Percentiles rank a stretch among this genome's conserved stretches.
Evolutionary conservation across 1,284 basidiomycete genomes (phyloP).

Genomic region (Leccinum ponderosum): DNA sequence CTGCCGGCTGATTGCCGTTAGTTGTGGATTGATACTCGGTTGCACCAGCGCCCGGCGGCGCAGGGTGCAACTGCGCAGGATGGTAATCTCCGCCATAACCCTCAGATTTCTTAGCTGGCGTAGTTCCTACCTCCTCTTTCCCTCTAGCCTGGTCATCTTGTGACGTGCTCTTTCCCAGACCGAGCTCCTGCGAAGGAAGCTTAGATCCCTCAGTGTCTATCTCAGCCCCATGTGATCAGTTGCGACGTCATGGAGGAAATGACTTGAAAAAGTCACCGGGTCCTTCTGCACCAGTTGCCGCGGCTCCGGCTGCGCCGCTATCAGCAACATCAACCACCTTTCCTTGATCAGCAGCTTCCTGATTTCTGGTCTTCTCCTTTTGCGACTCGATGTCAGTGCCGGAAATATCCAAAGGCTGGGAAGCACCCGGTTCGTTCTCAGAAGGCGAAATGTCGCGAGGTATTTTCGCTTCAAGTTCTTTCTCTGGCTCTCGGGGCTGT

Average conservation of each 20-base stretch:
- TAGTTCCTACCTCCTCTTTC: background rate
- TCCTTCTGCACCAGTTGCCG: background rate
- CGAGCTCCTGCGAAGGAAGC: background rate
- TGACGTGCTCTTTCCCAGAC: background rate
- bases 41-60: conserved; percentile 19
- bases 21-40: conserved; percentile 13
- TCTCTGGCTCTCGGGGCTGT: conserved; percentile 5
- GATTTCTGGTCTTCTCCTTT: conserved; percentile 1
- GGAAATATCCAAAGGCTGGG: background rate
- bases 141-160: conserved; percentile 4
- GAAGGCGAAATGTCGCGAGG: background rate
- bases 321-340: background rate
- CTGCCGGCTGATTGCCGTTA: background rate
- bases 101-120: background rate
- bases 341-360: background rate
- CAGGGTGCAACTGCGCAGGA: conserved; percentile 31
- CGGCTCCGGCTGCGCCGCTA: background rate
- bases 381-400: background rate
- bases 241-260: background rate
- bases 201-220: background rate
- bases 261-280: background rate
- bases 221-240: conserved; percentile 1
- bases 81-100: conserved; percentile 26
- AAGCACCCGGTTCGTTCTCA: background rate
- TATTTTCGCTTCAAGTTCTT: background rate